A percentile compares a stretch with the other conserved stretches of the same genome.
Conservation (phyloP, 164 flowering plant species). For the Nymphaea colorata region DNA sequence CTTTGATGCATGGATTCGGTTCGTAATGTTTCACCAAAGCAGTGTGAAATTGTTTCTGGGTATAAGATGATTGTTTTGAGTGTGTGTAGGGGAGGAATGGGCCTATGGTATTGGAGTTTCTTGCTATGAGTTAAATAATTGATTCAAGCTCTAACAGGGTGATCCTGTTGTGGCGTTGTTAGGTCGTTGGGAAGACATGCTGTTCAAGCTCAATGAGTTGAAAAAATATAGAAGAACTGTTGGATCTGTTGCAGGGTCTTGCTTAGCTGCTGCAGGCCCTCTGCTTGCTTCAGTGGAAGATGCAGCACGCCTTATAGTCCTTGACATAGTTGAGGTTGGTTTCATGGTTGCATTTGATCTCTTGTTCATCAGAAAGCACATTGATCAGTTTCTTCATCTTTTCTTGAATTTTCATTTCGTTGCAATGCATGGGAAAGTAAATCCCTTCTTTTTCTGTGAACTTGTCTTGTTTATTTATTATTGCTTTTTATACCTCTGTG, state of each 20-base stretch:
- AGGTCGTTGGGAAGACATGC: slow-evolving; percentile 46
- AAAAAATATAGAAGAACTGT: slow-evolving; percentile 63
- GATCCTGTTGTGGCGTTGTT: neutral
- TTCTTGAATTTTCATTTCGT: neutral
- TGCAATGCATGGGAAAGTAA: neutral
- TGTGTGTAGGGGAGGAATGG: too few relatives aligned
- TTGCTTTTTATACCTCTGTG: too few relatives aligned
- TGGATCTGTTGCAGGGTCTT: slow-evolving; percentile 69
- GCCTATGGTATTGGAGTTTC: too few relatives aligned
- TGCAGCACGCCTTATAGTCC: slow-evolving; percentile 48
- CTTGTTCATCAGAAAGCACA: neutral
- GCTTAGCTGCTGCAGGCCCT: slow-evolving; percentile 62
- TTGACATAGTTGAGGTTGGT: slow-evolving; percentile 70
- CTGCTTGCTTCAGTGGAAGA: slow-evolving; percentile 59
- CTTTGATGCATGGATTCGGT: too few relatives aligned
- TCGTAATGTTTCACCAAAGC: too few relatives aligned
- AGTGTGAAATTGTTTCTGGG: too few relatives aligned
- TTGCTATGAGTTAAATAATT: too few relatives aligned
- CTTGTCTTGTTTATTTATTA: neutral
- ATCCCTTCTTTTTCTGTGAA: slow-evolving; percentile 1
- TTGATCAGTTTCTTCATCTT: too few relatives aligned
- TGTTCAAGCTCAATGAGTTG: slow-evolving; percentile 49
- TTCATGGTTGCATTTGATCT: neutral
- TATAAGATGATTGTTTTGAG: too few relatives aligned
- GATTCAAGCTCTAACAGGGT: too few relatives aligned